Conservation (phyloP, 345 rosid genomes). For the Eucalyptus melliodora region DNA sequence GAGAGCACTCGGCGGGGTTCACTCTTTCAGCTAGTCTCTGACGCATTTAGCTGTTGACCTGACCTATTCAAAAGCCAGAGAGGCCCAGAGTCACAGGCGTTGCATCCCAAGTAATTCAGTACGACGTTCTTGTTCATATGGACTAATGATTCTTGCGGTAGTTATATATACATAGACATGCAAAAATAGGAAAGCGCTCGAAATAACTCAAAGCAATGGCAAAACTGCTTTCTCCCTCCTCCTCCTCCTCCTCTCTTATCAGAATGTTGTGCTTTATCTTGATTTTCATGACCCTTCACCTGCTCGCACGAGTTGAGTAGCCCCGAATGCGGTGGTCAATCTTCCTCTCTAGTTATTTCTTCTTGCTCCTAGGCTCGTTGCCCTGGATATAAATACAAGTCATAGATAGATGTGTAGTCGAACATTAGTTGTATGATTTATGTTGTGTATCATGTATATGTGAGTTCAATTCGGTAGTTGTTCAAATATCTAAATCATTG, state of each 20-base stretch:
- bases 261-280: background rate
- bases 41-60: too few species aligned
- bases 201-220: background rate
- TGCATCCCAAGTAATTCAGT: too few species aligned
- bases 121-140: too few species aligned
- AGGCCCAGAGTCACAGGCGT: too few species aligned
- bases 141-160: background rate
- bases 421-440: background rate
- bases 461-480: background rate
- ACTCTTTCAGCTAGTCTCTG: background rate
- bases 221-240: background rate
- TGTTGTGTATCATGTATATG: background rate
- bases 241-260: background rate
- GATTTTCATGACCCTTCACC: background rate
- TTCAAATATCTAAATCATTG: background rate
- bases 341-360: background rate
- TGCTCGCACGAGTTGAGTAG: too few species aligned
- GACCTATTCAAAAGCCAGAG: too few species aligned
- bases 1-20: background rate
- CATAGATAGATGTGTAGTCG: background rate
- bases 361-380: background rate
- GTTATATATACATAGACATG: too few species aligned
- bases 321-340: background rate
- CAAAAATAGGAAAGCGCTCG: background rate
- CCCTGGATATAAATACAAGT: rapidly evolving